These are phyloP conservation scores for Pulveroboletus sp. DNA, from an alignment of 768 basidiomycete genomes.

Conservation along the genomic window DNA sequence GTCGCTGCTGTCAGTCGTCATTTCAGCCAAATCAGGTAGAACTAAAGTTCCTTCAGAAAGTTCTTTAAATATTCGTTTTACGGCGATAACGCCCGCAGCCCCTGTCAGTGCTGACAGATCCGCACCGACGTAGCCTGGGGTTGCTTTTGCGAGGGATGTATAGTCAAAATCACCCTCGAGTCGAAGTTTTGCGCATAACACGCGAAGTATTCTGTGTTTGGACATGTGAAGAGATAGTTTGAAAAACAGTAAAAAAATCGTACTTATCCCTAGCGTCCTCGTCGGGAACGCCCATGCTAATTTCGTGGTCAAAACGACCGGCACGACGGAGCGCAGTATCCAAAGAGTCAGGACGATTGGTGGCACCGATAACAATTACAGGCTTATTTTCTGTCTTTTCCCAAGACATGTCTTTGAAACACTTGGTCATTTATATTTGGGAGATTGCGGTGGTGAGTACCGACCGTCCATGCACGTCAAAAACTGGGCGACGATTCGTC, in stretches of 20 bases:
- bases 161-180: constrained; percentile 91
- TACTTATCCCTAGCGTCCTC: constrained; percentile 88
- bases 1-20: constrained; percentile 21
- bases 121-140: constrained; percentile 96
- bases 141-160: constrained; percentile 79
- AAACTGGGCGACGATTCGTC: constrained; percentile 96
- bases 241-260: constrained; percentile 25
- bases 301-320: constrained; percentile 96
- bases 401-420: constrained; percentile 88
- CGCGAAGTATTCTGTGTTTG: constrained; percentile 72
- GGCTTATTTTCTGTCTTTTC: constrained; percentile 91
- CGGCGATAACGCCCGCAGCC: constrained; percentile 93
- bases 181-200: constrained; percentile 79
- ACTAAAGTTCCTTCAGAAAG: constrained; percentile 64
- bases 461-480: constrained; percentile 98
- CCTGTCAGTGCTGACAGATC: constrained; percentile 89
- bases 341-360: constrained; percentile 92
- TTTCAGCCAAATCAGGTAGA: constrained; percentile 41
- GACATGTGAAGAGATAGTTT: neutral
- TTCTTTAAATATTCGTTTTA: constrained; percentile 90
- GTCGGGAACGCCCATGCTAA: constrained; percentile 96
- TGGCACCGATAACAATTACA: constrained; percentile 93
- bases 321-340: constrained; percentile 92
- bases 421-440: neutral
- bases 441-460: constrained; percentile 15